phyloP scores from a whole-genome alignment of 108 stramenopile genomes.

The Nannochloropsis oceanica region DNA sequence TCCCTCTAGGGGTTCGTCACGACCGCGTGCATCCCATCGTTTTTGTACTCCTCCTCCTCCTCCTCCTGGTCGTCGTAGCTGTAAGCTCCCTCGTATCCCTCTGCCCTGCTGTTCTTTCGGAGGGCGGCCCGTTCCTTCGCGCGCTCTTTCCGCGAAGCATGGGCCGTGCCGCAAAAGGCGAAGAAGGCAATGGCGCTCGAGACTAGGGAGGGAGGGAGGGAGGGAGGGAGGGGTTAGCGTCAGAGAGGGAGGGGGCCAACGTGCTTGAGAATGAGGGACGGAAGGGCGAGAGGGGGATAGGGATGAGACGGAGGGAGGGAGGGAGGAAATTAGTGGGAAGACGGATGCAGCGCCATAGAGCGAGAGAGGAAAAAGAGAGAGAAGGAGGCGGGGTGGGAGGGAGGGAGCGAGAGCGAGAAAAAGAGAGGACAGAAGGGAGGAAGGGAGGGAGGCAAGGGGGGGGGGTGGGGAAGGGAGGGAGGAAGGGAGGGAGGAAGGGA shows the following conservation, averaged over 20 bases:
- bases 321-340: no score
- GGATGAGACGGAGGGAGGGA: neutral
- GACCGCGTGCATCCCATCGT: neutral
- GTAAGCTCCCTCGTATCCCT: neutral
- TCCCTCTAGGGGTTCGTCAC: neutral
- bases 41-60: neutral
- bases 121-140: neutral
- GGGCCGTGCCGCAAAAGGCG: neutral
- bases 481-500: neutral
- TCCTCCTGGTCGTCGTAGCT: neutral
- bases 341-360: no score
- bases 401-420: no score
- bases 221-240: neutral
- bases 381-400: no score
- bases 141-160: neutral
- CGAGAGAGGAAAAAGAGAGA: no score
- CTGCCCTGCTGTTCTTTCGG: neutral
- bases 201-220: neutral
- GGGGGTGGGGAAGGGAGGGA: neutral
- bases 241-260: neutral
- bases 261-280: neutral
- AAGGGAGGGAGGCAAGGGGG: no score
- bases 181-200: neutral
- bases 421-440: no score
- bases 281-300: neutral